Evolutionary conservation across 176 grass and related monocot species (phyloP).

Genomic region (Phragmites australis): DNA sequence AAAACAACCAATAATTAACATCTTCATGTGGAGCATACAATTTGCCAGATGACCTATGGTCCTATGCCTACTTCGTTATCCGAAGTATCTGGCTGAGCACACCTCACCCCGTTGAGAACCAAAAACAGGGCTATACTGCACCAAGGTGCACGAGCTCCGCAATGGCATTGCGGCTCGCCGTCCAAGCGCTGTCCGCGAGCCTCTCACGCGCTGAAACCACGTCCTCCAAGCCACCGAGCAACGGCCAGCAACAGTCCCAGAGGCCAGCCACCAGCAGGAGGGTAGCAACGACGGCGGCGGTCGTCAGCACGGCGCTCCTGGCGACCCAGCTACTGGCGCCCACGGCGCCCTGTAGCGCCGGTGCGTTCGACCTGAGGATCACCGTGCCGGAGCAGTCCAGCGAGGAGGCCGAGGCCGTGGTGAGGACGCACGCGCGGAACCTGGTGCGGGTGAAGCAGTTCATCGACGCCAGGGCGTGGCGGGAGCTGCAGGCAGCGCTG

Average conservation of each 20-base stretch:
- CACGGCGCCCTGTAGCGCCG: conserved; percentile 21
- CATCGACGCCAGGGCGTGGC: conserved; percentile 77
- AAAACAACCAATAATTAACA: too few relatives aligned
- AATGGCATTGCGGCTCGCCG: conserved; percentile 47
- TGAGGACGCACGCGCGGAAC: conserved; percentile 59
- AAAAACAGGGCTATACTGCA: neutral
- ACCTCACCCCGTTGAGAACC: conserved; percentile 12
- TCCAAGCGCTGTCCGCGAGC: conserved; percentile 23
- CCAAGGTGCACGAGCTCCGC: conserved; percentile 31
- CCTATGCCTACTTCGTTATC: conserved; percentile 39
- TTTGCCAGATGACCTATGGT: too few relatives aligned
- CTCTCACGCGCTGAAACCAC: conserved; percentile 13
- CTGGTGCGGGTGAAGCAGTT: conserved; percentile 59
- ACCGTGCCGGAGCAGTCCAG: conserved; percentile 57
- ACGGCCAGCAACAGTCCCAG: neutral
- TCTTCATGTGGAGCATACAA: too few relatives aligned
- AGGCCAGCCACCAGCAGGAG: conserved; percentile 18
- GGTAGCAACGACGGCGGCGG: conserved; percentile 5
- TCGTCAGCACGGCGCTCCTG: conserved; percentile 26
- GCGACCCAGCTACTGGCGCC: conserved; percentile 45
- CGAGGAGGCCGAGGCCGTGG: conserved; percentile 64
- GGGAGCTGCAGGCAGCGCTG: conserved; percentile 58
- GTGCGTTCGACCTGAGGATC: conserved; percentile 59
- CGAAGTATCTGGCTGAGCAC: conserved; percentile 24
- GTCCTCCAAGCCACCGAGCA: neutral